Evolutionary conservation across 306 rosid genomes (phyloP), one percentile per base, ranked within the genome.

Genomic region (Fragaria vesca): DNA sequence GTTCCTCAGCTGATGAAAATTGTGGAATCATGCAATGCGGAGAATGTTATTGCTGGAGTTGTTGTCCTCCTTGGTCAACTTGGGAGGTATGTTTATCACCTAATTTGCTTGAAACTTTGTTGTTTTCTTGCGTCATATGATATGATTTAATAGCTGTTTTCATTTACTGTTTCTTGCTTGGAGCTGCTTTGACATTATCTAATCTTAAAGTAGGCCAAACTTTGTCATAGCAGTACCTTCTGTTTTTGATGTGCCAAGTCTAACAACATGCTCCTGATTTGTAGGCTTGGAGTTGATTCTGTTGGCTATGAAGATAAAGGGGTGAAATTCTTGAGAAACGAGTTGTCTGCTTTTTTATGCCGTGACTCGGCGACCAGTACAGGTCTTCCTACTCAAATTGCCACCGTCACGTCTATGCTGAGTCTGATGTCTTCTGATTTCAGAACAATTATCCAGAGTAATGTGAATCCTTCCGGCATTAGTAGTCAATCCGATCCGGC

Each of bases 1-100:
- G 76, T 94, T 80, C 93, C 92, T 72, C 83, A 65, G 83, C 83
- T 94, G 70, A 81, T 88, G 80, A 82, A 83, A 69, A 66, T 90
- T 57, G 79, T 92, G 75, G 87, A 88, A 48, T 87, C 88, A 4
- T 82, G 91, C 76, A 79, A 18, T 21, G 80, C 69, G 75, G 91
- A 85, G 80, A 78, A 79, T 65, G 83, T 84, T 43, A 80, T 69
- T 73, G 75, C 87, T 57, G 87, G 87, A 61, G 69, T 92, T 69
- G 71, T 88, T 73, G 81, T 87, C 87, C 95, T 94, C 68, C 93
- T 94, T 51, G 97, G 92, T 79, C 96, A 89, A 81, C 93, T 94
- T 81, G 97, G 98, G 85, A 90, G 95, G 98, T 92, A 88, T 75
- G 36, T 70, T 75, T 42, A 20, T 74, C 68, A 13, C n/a, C 60